These are phyloP conservation scores for Metschnikowia orientalis DNA, from an alignment of 805 yeast species.

Conservation along the genomic window DNA sequence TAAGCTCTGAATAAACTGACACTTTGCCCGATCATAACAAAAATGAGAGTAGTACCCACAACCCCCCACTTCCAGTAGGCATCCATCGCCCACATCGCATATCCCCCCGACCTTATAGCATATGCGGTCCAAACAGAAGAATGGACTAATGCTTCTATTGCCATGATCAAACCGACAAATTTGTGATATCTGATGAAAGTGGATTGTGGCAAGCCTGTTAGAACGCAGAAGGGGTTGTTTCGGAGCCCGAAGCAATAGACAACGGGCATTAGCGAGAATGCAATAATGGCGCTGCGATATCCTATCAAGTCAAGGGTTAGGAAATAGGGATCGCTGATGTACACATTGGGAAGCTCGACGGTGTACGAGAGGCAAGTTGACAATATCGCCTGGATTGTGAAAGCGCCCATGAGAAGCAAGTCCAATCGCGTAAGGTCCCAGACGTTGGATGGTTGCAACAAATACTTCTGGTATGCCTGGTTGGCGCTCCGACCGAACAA, in stretches of 20 bases:
- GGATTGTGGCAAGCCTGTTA: conserved; percentile 17
- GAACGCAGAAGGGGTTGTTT: conserved; percentile 16
- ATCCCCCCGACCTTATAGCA: conserved; percentile 14
- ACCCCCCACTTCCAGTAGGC: conserved; percentile 19
- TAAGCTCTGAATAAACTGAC: conserved; percentile 9
- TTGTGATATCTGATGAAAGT: conserved; percentile 16
- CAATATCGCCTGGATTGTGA: conserved; percentile 11
- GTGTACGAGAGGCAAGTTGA: conserved; percentile 17
- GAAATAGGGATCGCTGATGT: conserved; percentile 12
- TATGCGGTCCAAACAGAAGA: conserved; percentile 18
- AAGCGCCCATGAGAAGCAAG: conserved; percentile 9
- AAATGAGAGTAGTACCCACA: conserved; percentile 14
- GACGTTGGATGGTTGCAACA: conserved; percentile 7
- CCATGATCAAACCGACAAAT: conserved; percentile 14
- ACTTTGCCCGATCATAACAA: conserved; percentile 17
- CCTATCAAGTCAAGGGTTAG: conserved; percentile 19
- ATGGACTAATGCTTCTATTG: conserved; percentile 16
- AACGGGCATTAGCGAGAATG: conserved; percentile 19
- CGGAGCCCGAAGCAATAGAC: conserved; percentile 17
- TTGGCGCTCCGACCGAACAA: conserved; percentile 7
- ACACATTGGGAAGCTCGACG: conserved; percentile 16
- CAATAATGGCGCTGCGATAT: conserved; percentile 16
- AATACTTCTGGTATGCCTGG: conserved; percentile 12
- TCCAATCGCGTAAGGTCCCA: conserved; percentile 11
- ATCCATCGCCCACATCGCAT: conserved; percentile 14